These are phyloP conservation scores for Dissophora globulifera DNA, from an alignment of 192 early-diverging fungal genomes.

Conservation along the genomic window DNA sequence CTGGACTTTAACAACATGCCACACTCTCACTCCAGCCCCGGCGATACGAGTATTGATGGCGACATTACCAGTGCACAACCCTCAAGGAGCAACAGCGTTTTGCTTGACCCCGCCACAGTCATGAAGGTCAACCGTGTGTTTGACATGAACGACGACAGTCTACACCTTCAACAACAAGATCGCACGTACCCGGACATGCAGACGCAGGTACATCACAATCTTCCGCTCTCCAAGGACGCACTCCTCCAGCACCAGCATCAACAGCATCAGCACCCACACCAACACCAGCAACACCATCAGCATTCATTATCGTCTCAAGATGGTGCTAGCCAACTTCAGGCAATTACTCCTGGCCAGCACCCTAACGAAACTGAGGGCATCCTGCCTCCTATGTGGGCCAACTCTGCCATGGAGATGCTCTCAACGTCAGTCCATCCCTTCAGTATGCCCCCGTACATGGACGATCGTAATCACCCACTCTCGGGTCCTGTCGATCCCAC, in stretches of 20 bases:
- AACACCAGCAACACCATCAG: too few relatives aligned
- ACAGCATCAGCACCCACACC: too few relatives aligned
- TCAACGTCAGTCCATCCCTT: slow-evolving; percentile 42
- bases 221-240: slow-evolving; percentile 20
- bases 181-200: too few relatives aligned
- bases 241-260: background rate
- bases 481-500: slow-evolving; percentile 4
- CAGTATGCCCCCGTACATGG: slow-evolving; percentile 3
- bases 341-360: slow-evolving; percentile 31
- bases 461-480: slow-evolving; percentile 5
- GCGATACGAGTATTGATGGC: slow-evolving; percentile 21
- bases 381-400: slow-evolving; percentile 29
- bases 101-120: slow-evolving; percentile 29
- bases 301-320: slow-evolving; percentile 9
- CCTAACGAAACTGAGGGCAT: slow-evolving; percentile 49
- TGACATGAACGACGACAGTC: slow-evolving; percentile 16
- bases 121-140: slow-evolving; percentile 37
- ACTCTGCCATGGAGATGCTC: slow-evolving; percentile 33
- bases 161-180: slow-evolving; percentile 28
- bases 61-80: slow-evolving; percentile 35
- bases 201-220: background rate
- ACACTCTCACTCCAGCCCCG: slow-evolving; percentile 34
- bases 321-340: background rate
- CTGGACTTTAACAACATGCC: slow-evolving; percentile 30
- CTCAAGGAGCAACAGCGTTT: slow-evolving; percentile 46